These are phyloP conservation scores for Phialemoniopsis sp. DNA, from an alignment of 2,329 filamentous ascomycete genomes.

Conservation along the genomic window DNA sequence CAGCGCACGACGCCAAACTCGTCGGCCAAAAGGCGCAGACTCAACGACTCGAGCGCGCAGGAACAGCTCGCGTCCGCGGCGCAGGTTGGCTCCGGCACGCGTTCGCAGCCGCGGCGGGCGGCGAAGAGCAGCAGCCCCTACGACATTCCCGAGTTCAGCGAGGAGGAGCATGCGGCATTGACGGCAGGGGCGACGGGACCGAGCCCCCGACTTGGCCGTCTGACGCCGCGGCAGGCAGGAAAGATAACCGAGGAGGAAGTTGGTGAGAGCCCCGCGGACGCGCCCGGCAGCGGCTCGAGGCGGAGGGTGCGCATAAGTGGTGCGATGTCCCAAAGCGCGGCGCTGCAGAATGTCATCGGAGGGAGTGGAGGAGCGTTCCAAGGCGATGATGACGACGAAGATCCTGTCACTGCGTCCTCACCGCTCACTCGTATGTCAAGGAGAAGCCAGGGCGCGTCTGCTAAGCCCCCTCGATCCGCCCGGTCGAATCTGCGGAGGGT, in stretches of 20 bases:
- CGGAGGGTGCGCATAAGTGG: conserved; percentile 30
- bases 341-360: conserved; percentile 34
- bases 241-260: conserved; percentile 33
- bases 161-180: conserved; percentile 10
- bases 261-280: conserved; percentile 47
- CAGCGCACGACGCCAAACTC: conserved; percentile 36
- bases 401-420: conserved; percentile 30
- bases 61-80: conserved; percentile 3
- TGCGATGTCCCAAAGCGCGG: conserved; percentile 21
- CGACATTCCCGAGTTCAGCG: conserved; percentile 8
- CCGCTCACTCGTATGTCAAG: conserved; percentile 38
- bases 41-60: conserved; percentile 16
- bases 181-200: neutral
- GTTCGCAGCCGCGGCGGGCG: too few relatives aligned
- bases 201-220: too few relatives aligned
- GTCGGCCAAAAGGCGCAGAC: conserved; percentile 40
- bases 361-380: conserved; percentile 15
- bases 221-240: too few relatives aligned
- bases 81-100: neutral
- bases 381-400: conserved; percentile 12
- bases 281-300: conserved; percentile 51
- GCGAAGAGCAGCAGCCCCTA: neutral
- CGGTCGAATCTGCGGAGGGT: conserved; percentile 14
- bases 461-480: conserved; percentile 24
- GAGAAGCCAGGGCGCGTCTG: conserved; percentile 21